Base-by-base conservation (phyloP, 108 stramenopile species). In the Mediolabrus comicus region DNA sequence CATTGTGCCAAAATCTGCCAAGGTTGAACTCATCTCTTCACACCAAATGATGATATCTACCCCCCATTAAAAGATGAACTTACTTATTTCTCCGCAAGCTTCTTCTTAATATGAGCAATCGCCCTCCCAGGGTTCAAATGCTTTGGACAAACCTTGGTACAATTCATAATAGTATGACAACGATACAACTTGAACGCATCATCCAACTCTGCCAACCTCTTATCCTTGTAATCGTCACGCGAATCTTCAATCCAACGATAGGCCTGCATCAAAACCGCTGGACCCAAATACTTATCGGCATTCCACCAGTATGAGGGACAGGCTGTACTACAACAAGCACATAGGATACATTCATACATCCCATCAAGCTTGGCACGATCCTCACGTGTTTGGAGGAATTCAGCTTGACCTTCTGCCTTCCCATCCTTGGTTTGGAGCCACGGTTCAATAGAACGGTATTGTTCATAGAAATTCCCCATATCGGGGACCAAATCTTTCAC, bases 101-200 rank as follows among this genome's bases (percentile, higher is more conserved):
- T 87, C 79, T 99, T 98, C 92, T 98, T 98, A 87, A 99, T 97
- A 52, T 92, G 72, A 12, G 96, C 98, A 83, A 99, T 97, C 62
- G 98, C 98, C 83, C 95, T 96, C 35, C 96, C 98, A 7, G 98
- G 98, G 81, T 99, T 99, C 78, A 99, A 92, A 84, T 97, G 94
- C 86, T 99, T 99, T 14, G 98, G 98, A 81, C 98, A 99, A 10
- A 97, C 95, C 71, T 97, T 96, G 68, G 92, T 86, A 85, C 98
- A 99, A 87, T 99, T 99, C 98, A 99, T 99, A 78, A 99, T 99
- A 25, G 97, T 98, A 78, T 99, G 97, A 89, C 94, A 96, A 52
- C 97, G 82, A 79, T 95, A 98, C 30, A 97, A 82, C 80, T 97
- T 97, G 83, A 98, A 98, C 32, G 97, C 89, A 83, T 99, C 98